Conservation (phyloP, 768 basidiomycete genomes). For the Austroboletus eburneus region DNA sequence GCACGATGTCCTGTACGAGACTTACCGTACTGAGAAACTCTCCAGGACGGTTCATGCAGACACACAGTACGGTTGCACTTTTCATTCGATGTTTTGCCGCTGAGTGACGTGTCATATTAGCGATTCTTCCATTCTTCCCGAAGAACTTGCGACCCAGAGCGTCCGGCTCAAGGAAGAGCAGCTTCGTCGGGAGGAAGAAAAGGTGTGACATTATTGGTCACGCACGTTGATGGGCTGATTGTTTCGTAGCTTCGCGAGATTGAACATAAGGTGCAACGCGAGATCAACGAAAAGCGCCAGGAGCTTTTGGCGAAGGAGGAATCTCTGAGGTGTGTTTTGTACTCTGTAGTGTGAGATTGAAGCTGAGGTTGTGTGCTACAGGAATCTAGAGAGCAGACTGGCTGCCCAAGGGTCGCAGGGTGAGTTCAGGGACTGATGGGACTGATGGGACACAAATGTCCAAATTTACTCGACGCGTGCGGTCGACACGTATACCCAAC, state of each 20-base stretch:
- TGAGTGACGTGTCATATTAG: slow-evolving; percentile 36
- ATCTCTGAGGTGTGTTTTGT: slow-evolving; percentile 65
- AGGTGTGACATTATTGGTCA: slow-evolving; percentile 41
- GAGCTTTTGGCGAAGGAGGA: slow-evolving; percentile 96
- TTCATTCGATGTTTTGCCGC: slow-evolving; percentile 8
- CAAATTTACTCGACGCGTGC: slow-evolving; percentile 20
- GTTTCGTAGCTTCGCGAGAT: slow-evolving; percentile 80
- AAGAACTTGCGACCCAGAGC: slow-evolving; percentile 94
- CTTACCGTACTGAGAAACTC: slow-evolving; percentile 96
- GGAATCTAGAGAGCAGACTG: slow-evolving; percentile 86
- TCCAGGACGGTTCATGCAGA: slow-evolving; percentile 85
- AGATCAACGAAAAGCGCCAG: slow-evolving; percentile 97
- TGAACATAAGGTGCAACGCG: slow-evolving; percentile 95
- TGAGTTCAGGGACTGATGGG: slow-evolving; percentile 67
- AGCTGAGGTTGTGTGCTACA: slow-evolving; percentile 25
- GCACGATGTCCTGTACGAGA: slow-evolving; percentile 92
- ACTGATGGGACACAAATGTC: slow-evolving; percentile 14
- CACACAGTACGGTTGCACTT: slow-evolving; percentile 47
- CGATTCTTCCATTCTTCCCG: slow-evolving; percentile 88
- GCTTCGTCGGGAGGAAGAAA: slow-evolving; percentile 94
- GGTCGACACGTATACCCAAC: slow-evolving; percentile 33
- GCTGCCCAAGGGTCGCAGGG: slow-evolving; percentile 83
- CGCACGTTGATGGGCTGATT: slow-evolving; percentile 11
- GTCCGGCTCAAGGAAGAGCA: slow-evolving; percentile 99
- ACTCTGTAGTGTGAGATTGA: background rate